Evolutionary conservation across 2,329 filamentous ascomycete species (phyloP).

Genomic region (Tothia fuscella): DNA sequence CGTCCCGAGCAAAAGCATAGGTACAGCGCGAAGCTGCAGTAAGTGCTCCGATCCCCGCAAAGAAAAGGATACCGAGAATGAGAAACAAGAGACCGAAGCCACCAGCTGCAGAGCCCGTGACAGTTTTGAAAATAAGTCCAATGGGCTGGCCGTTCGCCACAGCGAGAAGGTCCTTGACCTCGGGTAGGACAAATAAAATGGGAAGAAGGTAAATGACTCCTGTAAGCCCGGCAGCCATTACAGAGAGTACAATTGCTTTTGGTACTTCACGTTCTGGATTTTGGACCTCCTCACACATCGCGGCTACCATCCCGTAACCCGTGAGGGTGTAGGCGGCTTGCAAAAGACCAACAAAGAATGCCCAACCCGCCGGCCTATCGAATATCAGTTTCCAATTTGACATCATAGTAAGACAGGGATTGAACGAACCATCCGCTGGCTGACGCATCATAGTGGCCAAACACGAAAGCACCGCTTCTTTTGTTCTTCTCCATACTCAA

Average conservation of each 20-base stretch:
- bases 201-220: slow-evolving; percentile 59
- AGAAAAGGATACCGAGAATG: slow-evolving; percentile 64
- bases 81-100: slow-evolving; percentile 67
- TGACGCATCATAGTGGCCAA: slow-evolving; percentile 55
- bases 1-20: slow-evolving; percentile 65
- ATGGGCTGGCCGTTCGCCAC: slow-evolving; percentile 66
- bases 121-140: slow-evolving; percentile 61
- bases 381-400: not conserved
- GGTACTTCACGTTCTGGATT: slow-evolving; percentile 37
- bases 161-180: slow-evolving; percentile 44
- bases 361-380: slow-evolving; percentile 50
- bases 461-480: slow-evolving; percentile 52
- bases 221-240: slow-evolving; percentile 53
- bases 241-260: slow-evolving; percentile 58
- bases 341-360: slow-evolving; percentile 59
- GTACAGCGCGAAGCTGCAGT: slow-evolving; percentile 65
- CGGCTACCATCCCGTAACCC: slow-evolving; percentile 58
- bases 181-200: slow-evolving; percentile 63
- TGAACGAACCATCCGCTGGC: slow-evolving; percentile 33
- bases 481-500: slow-evolving; percentile 47
- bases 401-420: not conserved
- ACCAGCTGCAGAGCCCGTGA: slow-evolving; percentile 58
- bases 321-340: slow-evolving; percentile 52
- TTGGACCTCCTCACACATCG: slow-evolving; percentile 50
- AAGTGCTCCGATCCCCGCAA: slow-evolving; percentile 62